Base-by-base conservation (phyloP, 2,329 filamentous ascomycete species). In the Scytalidium lignicola region DNA sequence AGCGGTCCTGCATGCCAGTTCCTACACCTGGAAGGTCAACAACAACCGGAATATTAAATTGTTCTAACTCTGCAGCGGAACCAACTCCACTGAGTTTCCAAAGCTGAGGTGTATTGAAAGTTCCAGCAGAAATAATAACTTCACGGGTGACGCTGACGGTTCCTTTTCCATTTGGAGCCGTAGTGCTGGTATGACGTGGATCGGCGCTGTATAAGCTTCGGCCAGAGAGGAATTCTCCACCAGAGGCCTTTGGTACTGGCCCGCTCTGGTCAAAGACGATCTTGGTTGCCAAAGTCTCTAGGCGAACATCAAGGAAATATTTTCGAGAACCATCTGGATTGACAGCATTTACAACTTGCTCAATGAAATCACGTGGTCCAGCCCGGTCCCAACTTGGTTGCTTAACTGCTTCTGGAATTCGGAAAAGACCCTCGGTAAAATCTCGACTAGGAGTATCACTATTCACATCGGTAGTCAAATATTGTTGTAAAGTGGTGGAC, bases 1-100 rank as follows among this genome's bases (percentile, higher is more conserved):
- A 76, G 52, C 76, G 76, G 63, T 85, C 79, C 60, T 78, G 72
- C 1, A 84, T 67, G 63, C 84, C 83, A 37, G 70, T 73, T 22
- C 83, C 83, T 10, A 87, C 82, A 43, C 80, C 83, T 0, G 80
- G 82, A 1, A 82, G 70, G 58, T 86, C 72, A 2, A 69, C 65
- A 41, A 82, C 58, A 8, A 82, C 70, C 1, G 70, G 65, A 51
- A 85, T 83, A 19, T 67, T 63, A 57, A 75, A 59, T 26, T 55
- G 53, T 28, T 58, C 42, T 15, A 74, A 65, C 58, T 74, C 69
- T 1, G 53, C 60, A n/a, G 58, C 62, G 9, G 69, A 65, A 1
- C 74, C 73, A 44, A 76, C 60, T 19, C 73, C 74, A 26, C 67
- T 72, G 12, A 74, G 65, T 61, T 74, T 72, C 15, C 76, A 67